phyloP scores from a whole-genome alignment of 345 rosid genomes.

The Lepidium didymum region DNA sequence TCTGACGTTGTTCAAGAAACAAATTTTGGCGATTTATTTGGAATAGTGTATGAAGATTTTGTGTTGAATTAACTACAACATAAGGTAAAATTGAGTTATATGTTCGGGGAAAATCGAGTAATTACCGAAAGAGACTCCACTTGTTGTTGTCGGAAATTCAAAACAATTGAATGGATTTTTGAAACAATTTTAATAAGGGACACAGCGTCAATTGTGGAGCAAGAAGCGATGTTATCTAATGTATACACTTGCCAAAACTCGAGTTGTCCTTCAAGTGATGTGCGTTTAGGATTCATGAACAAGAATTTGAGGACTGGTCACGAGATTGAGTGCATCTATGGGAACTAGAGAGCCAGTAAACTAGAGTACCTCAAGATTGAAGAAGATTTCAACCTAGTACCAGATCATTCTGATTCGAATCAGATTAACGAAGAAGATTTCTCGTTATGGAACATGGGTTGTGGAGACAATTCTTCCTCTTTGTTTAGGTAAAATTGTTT shows the following conservation, averaged over 20 bases:
- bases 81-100: too few relatives aligned
- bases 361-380: constrained; percentile 16
- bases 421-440: constrained; percentile 15
- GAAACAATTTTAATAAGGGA: too few relatives aligned
- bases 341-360: not conserved
- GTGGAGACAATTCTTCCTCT: constrained; percentile 25
- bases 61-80: too few relatives aligned
- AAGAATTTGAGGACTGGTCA: constrained; percentile 43
- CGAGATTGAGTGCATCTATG: constrained; percentile 24
- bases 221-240: not conserved
- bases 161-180: too few relatives aligned
- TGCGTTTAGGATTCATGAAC: constrained; percentile 29
- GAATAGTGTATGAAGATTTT: too few relatives aligned
- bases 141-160: too few relatives aligned
- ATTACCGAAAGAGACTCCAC: too few relatives aligned
- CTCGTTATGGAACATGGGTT: constrained; percentile 34
- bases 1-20: too few relatives aligned
- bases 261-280: constrained; percentile 31
- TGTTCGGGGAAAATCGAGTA: too few relatives aligned
- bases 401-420: constrained; percentile 12
- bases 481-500: too few relatives aligned
- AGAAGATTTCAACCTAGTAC: constrained; percentile 18
- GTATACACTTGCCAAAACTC: constrained; percentile 34
- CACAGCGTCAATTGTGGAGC: too few relatives aligned
- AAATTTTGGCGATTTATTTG: too few relatives aligned